phyloP scores from a whole-genome alignment of 106 monocot genomes.

The Dioscorea alata region DNA sequence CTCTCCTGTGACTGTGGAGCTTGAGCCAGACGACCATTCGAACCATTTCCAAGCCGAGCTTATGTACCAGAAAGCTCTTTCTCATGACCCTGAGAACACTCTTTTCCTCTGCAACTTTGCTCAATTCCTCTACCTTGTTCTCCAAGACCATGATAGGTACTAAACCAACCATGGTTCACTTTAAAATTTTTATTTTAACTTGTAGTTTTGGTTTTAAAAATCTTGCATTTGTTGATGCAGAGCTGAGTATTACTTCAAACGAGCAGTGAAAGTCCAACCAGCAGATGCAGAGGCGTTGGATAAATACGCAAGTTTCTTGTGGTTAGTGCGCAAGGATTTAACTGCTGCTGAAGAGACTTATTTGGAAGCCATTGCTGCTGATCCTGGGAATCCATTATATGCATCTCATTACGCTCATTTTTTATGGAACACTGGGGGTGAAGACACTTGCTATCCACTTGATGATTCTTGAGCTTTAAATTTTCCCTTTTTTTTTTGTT shows the following conservation, averaged over 20 bases:
- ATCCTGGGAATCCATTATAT: conserved; percentile 50
- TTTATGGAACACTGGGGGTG: conserved; percentile 90
- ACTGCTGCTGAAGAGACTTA: conserved; percentile 73
- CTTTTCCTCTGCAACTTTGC: conserved; percentile 66
- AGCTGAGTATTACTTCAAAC: conserved; percentile 79
- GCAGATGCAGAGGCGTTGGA: conserved; percentile 59
- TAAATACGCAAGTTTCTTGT: conserved; percentile 78
- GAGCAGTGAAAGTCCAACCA: conserved; percentile 43
- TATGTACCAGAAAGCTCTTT: conserved; percentile 32
- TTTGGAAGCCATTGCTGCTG: conserved; percentile 65
- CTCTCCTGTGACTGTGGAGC: conserved; percentile 15
- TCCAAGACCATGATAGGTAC: conserved; percentile 54
- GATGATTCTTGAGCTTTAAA: neutral
- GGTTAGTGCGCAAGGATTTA: conserved; percentile 64
- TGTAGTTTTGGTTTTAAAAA: neutral
- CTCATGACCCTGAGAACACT: conserved; percentile 40
- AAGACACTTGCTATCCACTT: conserved; percentile 78
- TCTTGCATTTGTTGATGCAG: conserved; percentile 12
- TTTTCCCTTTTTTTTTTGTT: too few relatives aligned
- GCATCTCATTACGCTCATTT: conserved; percentile 83
- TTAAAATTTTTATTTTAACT: neutral
- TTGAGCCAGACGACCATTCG: conserved; percentile 20
- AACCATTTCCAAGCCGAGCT: conserved; percentile 33
- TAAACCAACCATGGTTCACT: neutral
- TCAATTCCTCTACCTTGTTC: conserved; percentile 64